Evolutionary conservation across 2,329 filamentous ascomycete species (phyloP), one percentile per base, ranked within the genome.

Genomic region (Lecanosticta acicola): DNA sequence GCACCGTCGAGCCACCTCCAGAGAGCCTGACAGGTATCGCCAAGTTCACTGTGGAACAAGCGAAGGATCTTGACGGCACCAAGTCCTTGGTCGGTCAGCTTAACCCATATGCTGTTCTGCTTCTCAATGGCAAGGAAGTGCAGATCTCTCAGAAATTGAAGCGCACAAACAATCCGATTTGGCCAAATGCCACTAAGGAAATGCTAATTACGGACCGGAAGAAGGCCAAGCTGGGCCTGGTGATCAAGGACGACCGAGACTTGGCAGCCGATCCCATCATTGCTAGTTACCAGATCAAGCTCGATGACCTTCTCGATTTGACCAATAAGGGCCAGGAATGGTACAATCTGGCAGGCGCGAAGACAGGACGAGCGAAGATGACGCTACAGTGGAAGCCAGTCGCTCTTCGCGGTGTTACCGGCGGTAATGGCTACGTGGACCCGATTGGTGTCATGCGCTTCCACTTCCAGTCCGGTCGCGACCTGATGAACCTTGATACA

Each of bases 91-190:
- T 97, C 49, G 93, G 93, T 21, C 78, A 84, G 52, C 82, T 98
- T 38, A 97, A 89, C 67, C 93, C 93, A 1, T 98, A 97, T 57
- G 90, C 87, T 8, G 76, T 83, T 24, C 76, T 98, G 41, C 77
- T 96, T 36, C 79, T 98, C 57, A 98, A 98, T 60, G 86, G 88
- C 53, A 94, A 93, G 68, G 85, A 94, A 64, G 78, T 97, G 3
- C 89, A 95, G 59, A 77, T 81, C 46, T 94, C 90, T 43, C 87
- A 89, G 70, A 94, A 90, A 68, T 78, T 96, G 59, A 98, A 97
- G 77, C 84, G 91, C 50, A 97, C 89, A 49, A 98, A 98, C 71
- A 93, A 95, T 59, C 93, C 93, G 5, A 90, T 98, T 59, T 98
- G 90, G 84, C 84, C 91, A 43, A 85, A 97, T 63, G 87, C 87